Percentiles rank a stretch among this genome's conserved stretches.
phyloP scores from a whole-genome alignment of 768 basidiomycete genomes.

The Russula emetica region DNA sequence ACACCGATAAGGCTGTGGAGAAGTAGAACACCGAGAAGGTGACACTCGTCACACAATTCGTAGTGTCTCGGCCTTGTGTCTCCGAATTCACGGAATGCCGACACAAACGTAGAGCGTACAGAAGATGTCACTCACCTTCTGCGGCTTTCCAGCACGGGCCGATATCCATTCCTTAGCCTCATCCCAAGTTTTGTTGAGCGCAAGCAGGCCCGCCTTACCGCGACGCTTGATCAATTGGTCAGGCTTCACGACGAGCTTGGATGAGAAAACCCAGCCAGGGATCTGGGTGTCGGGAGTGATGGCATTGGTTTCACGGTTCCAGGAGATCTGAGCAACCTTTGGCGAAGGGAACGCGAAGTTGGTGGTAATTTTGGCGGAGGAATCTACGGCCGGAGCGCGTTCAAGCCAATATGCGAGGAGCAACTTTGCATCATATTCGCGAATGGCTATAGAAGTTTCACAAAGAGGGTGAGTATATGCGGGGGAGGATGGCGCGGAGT shows the following conservation, averaged over 20 bases:
- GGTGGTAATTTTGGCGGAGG: constrained; percentile 50
- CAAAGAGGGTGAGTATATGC: constrained; percentile 17
- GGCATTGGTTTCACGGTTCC: constrained; percentile 66
- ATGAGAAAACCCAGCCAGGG: constrained; percentile 77
- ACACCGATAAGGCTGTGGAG: constrained; percentile 5
- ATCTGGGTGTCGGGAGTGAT: constrained; percentile 58
- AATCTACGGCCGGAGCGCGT: constrained; percentile 75
- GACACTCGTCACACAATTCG: not conserved
- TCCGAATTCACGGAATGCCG: not conserved
- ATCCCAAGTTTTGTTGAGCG: constrained; percentile 89
- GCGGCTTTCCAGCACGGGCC: constrained; percentile 86
- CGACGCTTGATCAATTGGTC: constrained; percentile 99
- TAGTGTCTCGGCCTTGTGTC: constrained; percentile 18
- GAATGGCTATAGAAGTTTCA: constrained; percentile 54
- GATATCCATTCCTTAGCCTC: constrained; percentile 85
- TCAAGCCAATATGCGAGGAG: constrained; percentile 96
- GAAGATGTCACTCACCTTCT: constrained; percentile 54
- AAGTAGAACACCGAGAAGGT: not conserved
- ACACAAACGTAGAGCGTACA: not conserved
- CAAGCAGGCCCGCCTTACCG: constrained; percentile 94
- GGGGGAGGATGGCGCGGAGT: not conserved
- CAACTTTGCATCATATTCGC: constrained; percentile 98
- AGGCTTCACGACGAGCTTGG: constrained; percentile 91
- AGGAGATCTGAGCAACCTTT: constrained; percentile 82
- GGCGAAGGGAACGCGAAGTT: constrained; percentile 61